Evolutionary conservation across 306 rosid genomes (phyloP).

Genomic region (Arachis stenosperma): DNA sequence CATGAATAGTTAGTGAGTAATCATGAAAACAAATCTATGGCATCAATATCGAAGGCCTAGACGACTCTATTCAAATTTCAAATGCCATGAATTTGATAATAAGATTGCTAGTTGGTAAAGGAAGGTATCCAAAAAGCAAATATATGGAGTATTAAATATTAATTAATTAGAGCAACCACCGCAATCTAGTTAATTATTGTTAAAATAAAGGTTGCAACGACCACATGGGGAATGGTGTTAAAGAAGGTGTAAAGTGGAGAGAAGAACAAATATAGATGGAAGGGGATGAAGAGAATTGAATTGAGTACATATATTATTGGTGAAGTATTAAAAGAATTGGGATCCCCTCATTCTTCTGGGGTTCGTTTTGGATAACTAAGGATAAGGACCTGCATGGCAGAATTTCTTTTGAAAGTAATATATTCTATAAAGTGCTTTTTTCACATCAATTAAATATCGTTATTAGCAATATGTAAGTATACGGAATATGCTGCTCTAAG

Average conservation of each 20-base stretch:
- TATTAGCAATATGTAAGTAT: constrained; percentile 13
- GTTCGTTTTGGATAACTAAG: constrained; percentile 58
- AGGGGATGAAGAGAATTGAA: constrained; percentile 27
- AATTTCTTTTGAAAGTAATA: constrained; percentile 43
- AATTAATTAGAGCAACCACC: neutral
- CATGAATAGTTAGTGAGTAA: constrained; percentile 35
- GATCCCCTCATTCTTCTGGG: constrained; percentile 26
- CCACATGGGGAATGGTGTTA: constrained; percentile 37
- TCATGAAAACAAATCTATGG: neutral
- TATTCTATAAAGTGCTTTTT: constrained; percentile 43
- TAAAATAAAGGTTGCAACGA: constrained; percentile 24
- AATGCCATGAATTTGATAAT: constrained; percentile 33
- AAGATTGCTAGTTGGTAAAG: constrained; percentile 35
- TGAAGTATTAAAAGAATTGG: constrained; percentile 23
- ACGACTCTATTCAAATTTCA: neutral
- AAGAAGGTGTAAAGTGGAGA: constrained; percentile 22
- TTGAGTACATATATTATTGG: constrained; percentile 13
- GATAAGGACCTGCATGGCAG: constrained; percentile 40
- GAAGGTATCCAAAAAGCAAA: constrained; percentile 26
- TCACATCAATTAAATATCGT: constrained; percentile 33
- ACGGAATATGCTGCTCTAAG: constrained; percentile 45
- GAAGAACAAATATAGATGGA: constrained; percentile 23
- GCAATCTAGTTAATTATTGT: neutral
- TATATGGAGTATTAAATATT: neutral
- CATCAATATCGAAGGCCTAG: too few relatives aligned